Conservation (phyloP, 768 basidiomycete genomes). For the Cyathus striatus region DNA sequence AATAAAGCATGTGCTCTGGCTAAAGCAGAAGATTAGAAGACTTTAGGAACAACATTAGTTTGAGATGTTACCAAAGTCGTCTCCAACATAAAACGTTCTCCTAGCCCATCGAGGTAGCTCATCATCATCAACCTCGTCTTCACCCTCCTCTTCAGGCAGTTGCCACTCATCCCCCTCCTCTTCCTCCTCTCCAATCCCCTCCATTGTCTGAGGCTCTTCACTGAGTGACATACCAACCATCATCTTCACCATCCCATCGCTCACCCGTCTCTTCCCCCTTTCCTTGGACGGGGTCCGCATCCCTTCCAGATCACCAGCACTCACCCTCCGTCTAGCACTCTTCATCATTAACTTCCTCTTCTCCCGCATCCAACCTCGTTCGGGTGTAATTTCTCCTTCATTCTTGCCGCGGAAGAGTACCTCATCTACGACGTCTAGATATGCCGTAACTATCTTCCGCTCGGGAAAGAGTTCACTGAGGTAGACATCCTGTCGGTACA, state of each 20-base stretch:
- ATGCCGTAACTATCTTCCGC: slow-evolving; percentile 47
- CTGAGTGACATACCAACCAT: slow-evolving; percentile 42
- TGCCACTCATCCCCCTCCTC: slow-evolving; percentile 30
- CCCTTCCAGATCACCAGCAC: slow-evolving; percentile 31
- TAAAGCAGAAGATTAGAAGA: slow-evolving; percentile 19
- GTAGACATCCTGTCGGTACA: slow-evolving; percentile 65
- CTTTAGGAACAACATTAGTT: slow-evolving; percentile 1
- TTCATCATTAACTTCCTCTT: slow-evolving; percentile 40
- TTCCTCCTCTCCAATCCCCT: slow-evolving; percentile 31
- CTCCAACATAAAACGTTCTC: slow-evolving; percentile 44
- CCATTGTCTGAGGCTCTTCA: slow-evolving; percentile 57
- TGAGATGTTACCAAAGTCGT: slow-evolving; percentile 50
- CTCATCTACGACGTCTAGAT: slow-evolving; percentile 76
- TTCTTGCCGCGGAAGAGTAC: slow-evolving; percentile 65
- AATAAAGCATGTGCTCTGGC: slow-evolving; percentile 66
- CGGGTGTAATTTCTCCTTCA: slow-evolving; percentile 33
- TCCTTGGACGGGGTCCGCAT: slow-evolving; percentile 12
- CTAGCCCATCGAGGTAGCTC: slow-evolving; percentile 79
- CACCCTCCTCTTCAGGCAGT: slow-evolving; percentile 35
- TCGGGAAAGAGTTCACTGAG: slow-evolving; percentile 54
- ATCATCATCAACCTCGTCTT: slow-evolving; percentile 56
- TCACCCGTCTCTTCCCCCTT: slow-evolving; percentile 46
- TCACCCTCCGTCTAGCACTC: slow-evolving; percentile 41
- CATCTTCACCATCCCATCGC: slow-evolving; percentile 52
- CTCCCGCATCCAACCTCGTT: slow-evolving; percentile 43